Conservation (phyloP, 1,139 yeast genomes). For the Debaryomyces udenii region DNA sequence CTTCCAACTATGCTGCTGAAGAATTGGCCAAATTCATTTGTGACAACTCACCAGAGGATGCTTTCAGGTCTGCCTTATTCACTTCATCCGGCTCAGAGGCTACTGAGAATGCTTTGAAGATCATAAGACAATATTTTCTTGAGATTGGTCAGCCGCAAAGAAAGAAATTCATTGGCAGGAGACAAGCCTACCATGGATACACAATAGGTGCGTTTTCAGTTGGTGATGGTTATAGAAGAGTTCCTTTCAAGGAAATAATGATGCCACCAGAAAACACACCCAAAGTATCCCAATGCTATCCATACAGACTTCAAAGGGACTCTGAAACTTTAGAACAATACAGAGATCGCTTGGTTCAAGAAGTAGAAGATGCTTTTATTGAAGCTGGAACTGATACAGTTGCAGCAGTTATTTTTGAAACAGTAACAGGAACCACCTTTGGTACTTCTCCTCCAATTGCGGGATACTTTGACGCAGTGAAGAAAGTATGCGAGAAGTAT, state of each 20-base stretch:
- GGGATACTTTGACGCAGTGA: constrained; percentile 56
- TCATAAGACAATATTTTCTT: constrained; percentile 20
- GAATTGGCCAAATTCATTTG: constrained; percentile 15
- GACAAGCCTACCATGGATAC: constrained; percentile 24
- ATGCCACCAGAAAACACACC: constrained; percentile 34
- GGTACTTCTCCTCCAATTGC: constrained; percentile 18
- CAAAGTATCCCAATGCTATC: constrained; percentile 19
- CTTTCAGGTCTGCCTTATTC: constrained; percentile 10
- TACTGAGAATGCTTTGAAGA: constrained; percentile 24
- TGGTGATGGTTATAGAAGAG: constrained; percentile 17
- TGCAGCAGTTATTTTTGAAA: constrained; percentile 18
- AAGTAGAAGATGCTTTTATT: constrained; percentile 21
- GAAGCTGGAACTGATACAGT: constrained; percentile 19
- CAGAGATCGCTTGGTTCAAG: constrained; percentile 17
- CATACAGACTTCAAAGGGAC: constrained; percentile 16
- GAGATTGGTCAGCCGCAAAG: constrained; percentile 21
- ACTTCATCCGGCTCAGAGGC: constrained; percentile 19
- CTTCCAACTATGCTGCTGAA: constrained; percentile 15
- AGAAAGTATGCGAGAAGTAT: constrained; percentile 56
- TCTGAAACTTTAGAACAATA: constrained; percentile 19
- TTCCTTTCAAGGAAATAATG: constrained; percentile 18
- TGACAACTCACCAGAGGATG: constrained; percentile 11
- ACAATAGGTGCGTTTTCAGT: constrained; percentile 22
- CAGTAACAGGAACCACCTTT: constrained; percentile 17
- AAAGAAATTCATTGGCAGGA: constrained; percentile 12